Conservation (phyloP, 2,329 filamentous ascomycete species). For the Exophiala viscosa region DNA sequence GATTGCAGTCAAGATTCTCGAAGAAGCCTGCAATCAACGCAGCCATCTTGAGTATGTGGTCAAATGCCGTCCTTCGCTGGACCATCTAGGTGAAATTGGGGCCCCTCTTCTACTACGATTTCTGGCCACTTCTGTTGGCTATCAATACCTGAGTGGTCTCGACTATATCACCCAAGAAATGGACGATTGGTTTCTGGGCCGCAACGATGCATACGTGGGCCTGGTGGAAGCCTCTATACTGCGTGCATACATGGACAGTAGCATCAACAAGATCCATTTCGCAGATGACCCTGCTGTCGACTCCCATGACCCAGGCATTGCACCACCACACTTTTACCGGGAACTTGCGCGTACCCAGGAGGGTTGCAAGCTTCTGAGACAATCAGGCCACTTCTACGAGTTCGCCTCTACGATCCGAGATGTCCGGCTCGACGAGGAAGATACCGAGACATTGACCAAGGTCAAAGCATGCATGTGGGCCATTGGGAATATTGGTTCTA, state of each 20-base stretch:
- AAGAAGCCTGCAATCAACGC: conserved; percentile 93
- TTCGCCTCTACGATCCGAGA: conserved; percentile 87
- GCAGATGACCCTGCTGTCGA: conserved; percentile 57
- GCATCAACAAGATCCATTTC: conserved; percentile 40
- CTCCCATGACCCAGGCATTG: conserved; percentile 55
- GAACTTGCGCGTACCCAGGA: conserved; percentile 90
- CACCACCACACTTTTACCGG: conserved; percentile 97
- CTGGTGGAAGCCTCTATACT: conserved; percentile 95
- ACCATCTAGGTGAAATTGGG: conserved; percentile 94
- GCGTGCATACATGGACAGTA: conserved; percentile 65
- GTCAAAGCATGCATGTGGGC: conserved; percentile 98
- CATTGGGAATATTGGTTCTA: conserved; percentile 94
- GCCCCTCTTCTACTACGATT: conserved; percentile 89
- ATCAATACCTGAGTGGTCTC: conserved; percentile 92
- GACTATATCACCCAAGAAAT: conserved; percentile 99
- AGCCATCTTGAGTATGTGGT: conserved; percentile 92
- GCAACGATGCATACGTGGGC: conserved; percentile 92
- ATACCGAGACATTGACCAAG: conserved; percentile 80
- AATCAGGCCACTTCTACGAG: conserved; percentile 95
- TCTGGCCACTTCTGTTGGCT: conserved; percentile 91
- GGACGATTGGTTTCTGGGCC: conserved; percentile 98
- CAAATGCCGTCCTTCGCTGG: conserved; percentile 87
- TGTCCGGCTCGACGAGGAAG: conserved; percentile 77
- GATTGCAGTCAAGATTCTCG: conserved; percentile 91
- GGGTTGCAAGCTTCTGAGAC: conserved; percentile 80